A percentile compares a stretch with the other conserved stretches of the same genome.
Conservation (phyloP, 2,329 filamentous ascomycete species). For the Sphaceloma murrayae region DNA sequence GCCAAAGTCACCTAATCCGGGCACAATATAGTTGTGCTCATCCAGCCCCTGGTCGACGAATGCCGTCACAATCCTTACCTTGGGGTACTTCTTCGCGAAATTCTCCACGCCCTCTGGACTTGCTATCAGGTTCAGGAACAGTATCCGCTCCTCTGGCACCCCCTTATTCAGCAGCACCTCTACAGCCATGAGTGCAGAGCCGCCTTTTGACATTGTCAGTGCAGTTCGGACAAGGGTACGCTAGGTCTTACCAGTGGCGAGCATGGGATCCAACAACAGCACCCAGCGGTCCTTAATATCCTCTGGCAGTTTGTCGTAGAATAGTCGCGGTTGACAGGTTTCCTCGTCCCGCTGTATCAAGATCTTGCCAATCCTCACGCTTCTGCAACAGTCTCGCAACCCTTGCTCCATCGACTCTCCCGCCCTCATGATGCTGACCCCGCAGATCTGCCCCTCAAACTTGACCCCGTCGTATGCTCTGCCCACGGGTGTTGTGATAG, state of each 20-base stretch:
- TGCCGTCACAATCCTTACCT: slow-evolving; percentile 82
- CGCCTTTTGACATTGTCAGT: slow-evolving; percentile 46
- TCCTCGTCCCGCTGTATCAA: slow-evolving; percentile 96
- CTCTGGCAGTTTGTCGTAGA: slow-evolving; percentile 94
- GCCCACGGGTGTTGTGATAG: slow-evolving; percentile 84
- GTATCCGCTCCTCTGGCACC: slow-evolving; percentile 86
- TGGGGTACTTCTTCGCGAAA: slow-evolving; percentile 82
- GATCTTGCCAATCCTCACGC: slow-evolving; percentile 97
- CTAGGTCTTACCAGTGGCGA: slow-evolving; percentile 67
- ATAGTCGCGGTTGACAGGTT: slow-evolving; percentile 80
- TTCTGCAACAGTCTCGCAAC: slow-evolving; percentile 88
- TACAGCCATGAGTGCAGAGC: slow-evolving; percentile 93
- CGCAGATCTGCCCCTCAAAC: slow-evolving; percentile 97
- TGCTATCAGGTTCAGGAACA: slow-evolving; percentile 96
- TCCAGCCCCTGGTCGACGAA: slow-evolving; percentile 96
- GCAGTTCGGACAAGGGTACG: slow-evolving; percentile 17
- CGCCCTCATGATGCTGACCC: slow-evolving; percentile 95
- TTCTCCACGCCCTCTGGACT: slow-evolving; percentile 85
- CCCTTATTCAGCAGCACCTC: slow-evolving; percentile 83
- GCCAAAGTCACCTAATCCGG: slow-evolving; percentile 88
- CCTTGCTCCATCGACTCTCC: slow-evolving; percentile 99
- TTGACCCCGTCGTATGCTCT: slow-evolving; percentile 80
- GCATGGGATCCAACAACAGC: slow-evolving; percentile 93
- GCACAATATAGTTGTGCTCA: slow-evolving; percentile 97
- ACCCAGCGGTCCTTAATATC: slow-evolving; percentile 93